Conservation (phyloP, 148 eudicot genomes). For the Vaccinium vitisidaea region DNA sequence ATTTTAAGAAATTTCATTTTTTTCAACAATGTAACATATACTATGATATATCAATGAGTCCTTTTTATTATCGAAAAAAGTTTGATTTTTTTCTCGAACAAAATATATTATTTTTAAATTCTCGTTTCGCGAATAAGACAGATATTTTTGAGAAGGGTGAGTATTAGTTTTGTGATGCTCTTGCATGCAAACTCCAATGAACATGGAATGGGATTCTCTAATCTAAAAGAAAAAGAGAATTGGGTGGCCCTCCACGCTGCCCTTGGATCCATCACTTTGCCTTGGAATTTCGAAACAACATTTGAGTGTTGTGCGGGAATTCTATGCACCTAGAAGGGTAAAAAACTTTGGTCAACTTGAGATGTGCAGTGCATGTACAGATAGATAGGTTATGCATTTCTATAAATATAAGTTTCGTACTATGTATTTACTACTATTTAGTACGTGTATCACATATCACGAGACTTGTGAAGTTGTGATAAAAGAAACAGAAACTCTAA, state of each 20-base stretch:
- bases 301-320: background rate
- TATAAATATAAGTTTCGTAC: background rate
- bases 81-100: too few species aligned
- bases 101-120: too few species aligned
- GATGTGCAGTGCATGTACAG: conserved; percentile 1
- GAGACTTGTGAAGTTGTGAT: too few species aligned
- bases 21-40: too few species aligned
- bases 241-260: background rate
- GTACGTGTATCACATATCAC: too few species aligned
- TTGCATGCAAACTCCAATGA: background rate
- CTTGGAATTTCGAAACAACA: background rate
- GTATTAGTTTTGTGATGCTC: background rate
- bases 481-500: too few species aligned
- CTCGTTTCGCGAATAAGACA: too few species aligned
- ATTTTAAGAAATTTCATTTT: too few species aligned
- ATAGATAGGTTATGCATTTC: background rate
- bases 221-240: background rate
- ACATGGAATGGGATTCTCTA: background rate
- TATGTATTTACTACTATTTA: too few species aligned
- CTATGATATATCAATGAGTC: too few species aligned
- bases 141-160: too few species aligned
- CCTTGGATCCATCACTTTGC: background rate
- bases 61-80: too few species aligned
- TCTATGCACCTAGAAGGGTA: background rate
- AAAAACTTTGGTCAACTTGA: background rate